Evolutionary conservation across 1,284 basidiomycete genomes (phyloP).

Genomic region (Pisolithus thermaeus): DNA sequence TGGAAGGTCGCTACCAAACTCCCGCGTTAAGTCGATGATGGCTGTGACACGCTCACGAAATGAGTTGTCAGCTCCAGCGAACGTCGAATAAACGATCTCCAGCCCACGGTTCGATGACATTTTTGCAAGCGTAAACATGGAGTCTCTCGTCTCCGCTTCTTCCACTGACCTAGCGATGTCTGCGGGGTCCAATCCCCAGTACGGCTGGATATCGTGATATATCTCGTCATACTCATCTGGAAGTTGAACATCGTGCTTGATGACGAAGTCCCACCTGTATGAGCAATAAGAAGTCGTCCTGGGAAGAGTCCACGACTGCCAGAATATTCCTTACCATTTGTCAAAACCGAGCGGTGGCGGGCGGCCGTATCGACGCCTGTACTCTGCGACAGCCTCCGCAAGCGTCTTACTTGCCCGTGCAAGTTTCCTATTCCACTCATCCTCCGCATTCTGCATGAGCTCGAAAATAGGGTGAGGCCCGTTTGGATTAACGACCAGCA

Average conservation of each 20-base stretch:
- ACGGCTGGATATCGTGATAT: slow-evolving; percentile 45
- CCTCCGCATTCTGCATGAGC: slow-evolving; percentile 37
- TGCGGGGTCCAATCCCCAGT: slow-evolving; percentile 47
- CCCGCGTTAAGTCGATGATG: slow-evolving; percentile 14
- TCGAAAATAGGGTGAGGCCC: slow-evolving; percentile 40
- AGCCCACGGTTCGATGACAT: slow-evolving; percentile 1
- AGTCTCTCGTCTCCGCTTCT: slow-evolving; percentile 33
- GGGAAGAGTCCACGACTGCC: background rate
- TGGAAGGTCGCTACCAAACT: slow-evolving; percentile 22
- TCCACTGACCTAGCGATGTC: slow-evolving; percentile 35
- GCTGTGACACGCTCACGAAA: background rate
- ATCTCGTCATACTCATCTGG: slow-evolving; percentile 59
- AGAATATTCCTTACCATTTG: slow-evolving; percentile 38
- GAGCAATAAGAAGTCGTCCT: background rate
- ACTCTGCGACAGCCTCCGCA: slow-evolving; percentile 38
- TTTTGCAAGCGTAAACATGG: slow-evolving; percentile 15
- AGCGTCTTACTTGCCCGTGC: slow-evolving; percentile 41
- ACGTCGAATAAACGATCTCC: slow-evolving; percentile 11
- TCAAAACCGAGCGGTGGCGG: slow-evolving; percentile 51
- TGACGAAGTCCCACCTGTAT: slow-evolving; percentile 53
- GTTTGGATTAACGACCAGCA: slow-evolving; percentile 27
- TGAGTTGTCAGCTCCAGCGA: background rate
- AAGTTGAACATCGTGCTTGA: slow-evolving; percentile 48
- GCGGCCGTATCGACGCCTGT: slow-evolving; percentile 41
- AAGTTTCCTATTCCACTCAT: slow-evolving; percentile 36